Evolutionary conservation across 2,329 filamentous ascomycete genomes (phyloP).

Genomic region (Teratosphaeria gauchensis): DNA sequence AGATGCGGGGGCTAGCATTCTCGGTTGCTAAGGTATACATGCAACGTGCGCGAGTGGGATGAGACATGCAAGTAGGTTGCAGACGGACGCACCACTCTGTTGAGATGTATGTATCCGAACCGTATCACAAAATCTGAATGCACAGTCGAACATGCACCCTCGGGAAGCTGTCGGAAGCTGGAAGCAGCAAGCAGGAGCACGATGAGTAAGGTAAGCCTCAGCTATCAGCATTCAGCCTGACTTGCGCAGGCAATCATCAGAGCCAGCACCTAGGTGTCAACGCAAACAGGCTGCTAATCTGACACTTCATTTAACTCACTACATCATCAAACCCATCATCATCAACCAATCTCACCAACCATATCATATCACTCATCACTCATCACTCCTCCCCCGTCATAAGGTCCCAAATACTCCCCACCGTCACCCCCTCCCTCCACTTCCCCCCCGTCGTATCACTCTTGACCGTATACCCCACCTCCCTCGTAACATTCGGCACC

Average conservation of each 20-base stretch:
- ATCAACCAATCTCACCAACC: too few relatives aligned
- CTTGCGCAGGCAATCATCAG: too few relatives aligned
- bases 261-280: too few relatives aligned
- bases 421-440: constrained; percentile 41
- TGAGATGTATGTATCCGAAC: not conserved
- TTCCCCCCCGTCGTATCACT: constrained; percentile 34
- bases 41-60: not conserved
- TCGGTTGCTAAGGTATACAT: not conserved
- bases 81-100: not conserved
- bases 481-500: constrained; percentile 34
- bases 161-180: too few relatives aligned
- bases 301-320: too few relatives aligned
- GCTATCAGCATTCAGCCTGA: too few relatives aligned
- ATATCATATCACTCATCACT: too few relatives aligned
- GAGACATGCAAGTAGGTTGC: not conserved
- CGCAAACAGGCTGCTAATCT: too few relatives aligned
- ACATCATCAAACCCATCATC: too few relatives aligned
- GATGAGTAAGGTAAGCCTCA: too few relatives aligned
- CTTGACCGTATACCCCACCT: constrained; percentile 38
- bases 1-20: not conserved
- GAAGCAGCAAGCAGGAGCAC: too few relatives aligned
- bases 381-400: constrained; percentile 3
- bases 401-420: constrained; percentile 45
- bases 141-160: too few relatives aligned
- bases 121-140: not conserved